Evolutionary conservation across 768 basidiomycete genomes (phyloP), one percentile per base, ranked within the genome.

Genomic region (Trichaptum fuscoviolaceum): DNA sequence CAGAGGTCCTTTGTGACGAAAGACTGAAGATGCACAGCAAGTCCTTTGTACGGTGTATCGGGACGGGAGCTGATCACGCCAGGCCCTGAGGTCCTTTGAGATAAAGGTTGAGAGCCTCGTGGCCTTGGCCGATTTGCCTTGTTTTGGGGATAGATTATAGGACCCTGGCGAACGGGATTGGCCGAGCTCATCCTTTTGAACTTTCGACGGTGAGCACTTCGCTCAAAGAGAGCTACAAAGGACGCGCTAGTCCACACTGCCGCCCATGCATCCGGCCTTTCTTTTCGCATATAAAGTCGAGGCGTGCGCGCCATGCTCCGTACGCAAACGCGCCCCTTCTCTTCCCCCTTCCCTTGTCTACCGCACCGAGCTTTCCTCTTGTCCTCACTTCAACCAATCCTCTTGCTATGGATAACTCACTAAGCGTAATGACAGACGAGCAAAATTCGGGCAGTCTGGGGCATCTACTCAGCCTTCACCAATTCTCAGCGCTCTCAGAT

Each of bases 191-290:
- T 20, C 42, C 15, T 12, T 12, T 20, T 52, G 42, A 12, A 52
- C 42, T 52, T 52, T 52, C 42, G 42, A 52, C 12, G 42, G 42
- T 20, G 42, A 52, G 42, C 42, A 52, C 42, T 52, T 52, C 42
- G 42, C 42, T 52, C 42, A 52, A 52, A 52, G 42, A 52, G 42
- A 52, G 42, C 42, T 52, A 52, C 42, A 52, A 52, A 52, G 42
- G 42, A 52, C 15, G 20, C 42, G 42, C 42, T 52, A 52, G 42
- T 52, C 5, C 10, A 52, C 20, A 52, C 10, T 20, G 15, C 42
- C 42, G 42, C 42, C 20, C 42, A 52, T 52, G 42, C 15, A 2
- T 12, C 42, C 42, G 42, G 42, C 42, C 42, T 15, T 12, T 20
- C 20, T 52, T 52, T 52, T 52, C 42, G 20, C 42, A 20, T 52